phyloP scores from a whole-genome alignment of 768 basidiomycete species.

The Boletus rubroflammeus region DNA sequence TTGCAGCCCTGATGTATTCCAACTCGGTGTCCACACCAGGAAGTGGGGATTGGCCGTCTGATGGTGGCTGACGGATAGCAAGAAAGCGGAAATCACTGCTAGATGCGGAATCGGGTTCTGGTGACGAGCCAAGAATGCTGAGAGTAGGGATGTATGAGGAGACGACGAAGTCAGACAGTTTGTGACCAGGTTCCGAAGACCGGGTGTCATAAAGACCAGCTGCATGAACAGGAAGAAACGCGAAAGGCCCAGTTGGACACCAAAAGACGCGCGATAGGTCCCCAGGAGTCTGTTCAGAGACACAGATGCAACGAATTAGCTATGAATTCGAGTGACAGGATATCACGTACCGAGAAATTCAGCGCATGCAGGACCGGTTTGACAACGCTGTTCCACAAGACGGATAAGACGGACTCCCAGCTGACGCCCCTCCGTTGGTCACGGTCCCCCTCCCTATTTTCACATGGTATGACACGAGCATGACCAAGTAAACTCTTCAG shows the following conservation, averaged over 20 bases:
- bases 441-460: too few species aligned
- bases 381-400: constrained; percentile 8
- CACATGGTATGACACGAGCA: too few species aligned
- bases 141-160: neutral
- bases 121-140: neutral
- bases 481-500: too few species aligned
- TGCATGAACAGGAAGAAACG: too few species aligned
- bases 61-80: neutral
- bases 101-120: neutral
- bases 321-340: too few species aligned
- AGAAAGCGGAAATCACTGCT: neutral
- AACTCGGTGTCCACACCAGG: neutral
- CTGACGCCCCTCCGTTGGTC: too few species aligned
- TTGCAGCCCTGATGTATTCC: neutral
- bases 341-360: too few species aligned
- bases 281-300: too few species aligned
- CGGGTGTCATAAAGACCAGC: too few species aligned
- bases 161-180: neutral
- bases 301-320: too few species aligned
- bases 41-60: neutral
- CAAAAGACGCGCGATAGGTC: too few species aligned
- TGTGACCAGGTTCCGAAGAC: neutral
- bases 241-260: too few species aligned
- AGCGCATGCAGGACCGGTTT: constrained; percentile 7
- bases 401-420: constrained; percentile 3